phyloP scores from a whole-genome alignment of 2,329 filamentous ascomycete genomes.

The Grosmannia huntii region DNA sequence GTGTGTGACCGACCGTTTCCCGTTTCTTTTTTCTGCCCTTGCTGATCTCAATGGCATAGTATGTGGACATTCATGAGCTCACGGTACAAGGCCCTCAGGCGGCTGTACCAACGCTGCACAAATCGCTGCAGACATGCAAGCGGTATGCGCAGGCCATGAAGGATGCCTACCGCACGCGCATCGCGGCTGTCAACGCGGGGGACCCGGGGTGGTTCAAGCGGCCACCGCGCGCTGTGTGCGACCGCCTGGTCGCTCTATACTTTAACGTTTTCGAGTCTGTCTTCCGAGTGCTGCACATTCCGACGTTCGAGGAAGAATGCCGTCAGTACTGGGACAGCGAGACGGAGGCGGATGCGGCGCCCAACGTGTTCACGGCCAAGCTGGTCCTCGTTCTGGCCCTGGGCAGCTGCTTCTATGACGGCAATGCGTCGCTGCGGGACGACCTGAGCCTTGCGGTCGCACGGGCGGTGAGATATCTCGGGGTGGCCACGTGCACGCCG shows the following conservation, averaged over 20 bases:
- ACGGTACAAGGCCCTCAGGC: slow-evolving; percentile 19
- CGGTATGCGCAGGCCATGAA: slow-evolving; percentile 28
- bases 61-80: slow-evolving; percentile 12
- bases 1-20: neutral
- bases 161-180: slow-evolving; percentile 12
- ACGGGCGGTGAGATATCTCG: slow-evolving; percentile 6
- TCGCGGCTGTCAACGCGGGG: neutral
- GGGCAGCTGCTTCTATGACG: slow-evolving; percentile 29
- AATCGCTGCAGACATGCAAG: slow-evolving; percentile 26
- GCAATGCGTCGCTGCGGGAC: slow-evolving; percentile 2
- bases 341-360: slow-evolving; percentile 8
- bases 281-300: slow-evolving; percentile 40
- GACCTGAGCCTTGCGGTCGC: slow-evolving; percentile 6
- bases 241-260: slow-evolving; percentile 38
- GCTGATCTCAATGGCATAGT: neutral
- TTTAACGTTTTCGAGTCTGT: slow-evolving; percentile 40
- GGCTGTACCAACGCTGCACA: slow-evolving; percentile 9
- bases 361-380: slow-evolving; percentile 28
- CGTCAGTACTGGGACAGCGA: slow-evolving; percentile 29
- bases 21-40: too few relatives aligned
- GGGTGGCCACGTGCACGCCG: slow-evolving; percentile 5
- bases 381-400: slow-evolving; percentile 36
- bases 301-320: slow-evolving; percentile 40
- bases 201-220: slow-evolving; percentile 16
- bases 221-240: slow-evolving; percentile 24